Evolutionary conservation across 2,329 filamentous ascomycete genomes (phyloP), one percentile per base, ranked within the genome.

Genomic region (Decorospora gaudefroyi): DNA sequence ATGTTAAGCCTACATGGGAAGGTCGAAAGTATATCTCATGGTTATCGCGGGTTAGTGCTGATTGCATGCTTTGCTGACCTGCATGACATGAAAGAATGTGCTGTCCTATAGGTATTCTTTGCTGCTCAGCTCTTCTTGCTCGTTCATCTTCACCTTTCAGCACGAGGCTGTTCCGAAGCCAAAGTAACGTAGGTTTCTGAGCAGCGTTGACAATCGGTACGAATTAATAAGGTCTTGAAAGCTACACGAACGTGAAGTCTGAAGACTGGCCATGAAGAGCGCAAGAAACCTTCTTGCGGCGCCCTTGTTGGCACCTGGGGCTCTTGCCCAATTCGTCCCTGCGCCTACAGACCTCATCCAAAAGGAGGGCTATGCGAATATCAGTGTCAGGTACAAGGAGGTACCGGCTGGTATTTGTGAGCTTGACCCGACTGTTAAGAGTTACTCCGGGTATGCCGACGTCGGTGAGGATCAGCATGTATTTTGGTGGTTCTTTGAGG

Each of bases 371-470:
- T 72, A 72, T 38, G 68, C 73, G 42, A 75, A 75, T 42, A 68
- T 79, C 49, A 75, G 74, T 16, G 79, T 83, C 42, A 77, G 79
- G 12, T 83, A 81, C 64, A 83, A 83, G 62, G 70, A 82, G 60
- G 78, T 77, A 11, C 74, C 75, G 0, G 36, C 57, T 1, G 79
- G 79, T 3, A 80, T 80, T 42, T 82, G 79, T 52, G 79, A 83
- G 65, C 73, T 78, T 3, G 77, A 79, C 12, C 77, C 77, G 1
- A 73, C 75, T 18, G 78, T 82, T 13, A 81, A 81, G 52, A 79
- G 76, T 18, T 82, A 76, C 55, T 76, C 77, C 1, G 78, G 79
- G 15, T 82, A 82, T 53, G 74, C 79, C 9, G 78, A 81, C 54
- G 71, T 81, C 6, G 73, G 65, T 4, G 69, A 75, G 3, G 67